phyloP scores from a whole-genome alignment of 352 stramenopile species.

The Phytophthora vignae region DNA sequence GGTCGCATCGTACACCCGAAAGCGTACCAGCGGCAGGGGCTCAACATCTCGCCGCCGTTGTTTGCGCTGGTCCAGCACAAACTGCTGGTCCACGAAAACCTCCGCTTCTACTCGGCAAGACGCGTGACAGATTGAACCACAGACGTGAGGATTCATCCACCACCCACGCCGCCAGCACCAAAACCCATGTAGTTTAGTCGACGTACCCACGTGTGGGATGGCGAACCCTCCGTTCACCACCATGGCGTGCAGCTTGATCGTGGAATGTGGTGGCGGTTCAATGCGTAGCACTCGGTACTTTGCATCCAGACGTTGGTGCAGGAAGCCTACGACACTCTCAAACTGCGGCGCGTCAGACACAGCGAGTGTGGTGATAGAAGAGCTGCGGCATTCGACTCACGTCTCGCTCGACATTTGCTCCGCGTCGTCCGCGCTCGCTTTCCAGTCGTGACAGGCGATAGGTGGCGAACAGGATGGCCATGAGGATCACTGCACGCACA shows the following conservation, averaged over 20 bases:
- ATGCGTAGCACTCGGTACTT: constrained; percentile 68
- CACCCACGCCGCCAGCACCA: not conserved
- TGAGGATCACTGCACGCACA: constrained; percentile 52
- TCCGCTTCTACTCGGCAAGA: constrained; percentile 48
- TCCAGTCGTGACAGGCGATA: constrained; percentile 72
- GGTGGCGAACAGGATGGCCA: constrained; percentile 64
- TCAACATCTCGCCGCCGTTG: constrained; percentile 21
- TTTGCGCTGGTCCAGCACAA: constrained; percentile 33
- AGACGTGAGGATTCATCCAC: constrained; percentile 1
- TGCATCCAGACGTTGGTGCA: constrained; percentile 51
- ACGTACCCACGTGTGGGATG: constrained; percentile 66
- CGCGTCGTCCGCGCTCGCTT: constrained; percentile 41
- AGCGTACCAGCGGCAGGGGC: constrained; percentile 28
- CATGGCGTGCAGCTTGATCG: constrained; percentile 45
- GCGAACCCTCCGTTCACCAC: constrained; percentile 61
- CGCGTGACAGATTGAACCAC: not conserved
- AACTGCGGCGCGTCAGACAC: constrained; percentile 46
- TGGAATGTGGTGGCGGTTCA: constrained; percentile 18
- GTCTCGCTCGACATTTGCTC: constrained; percentile 47
- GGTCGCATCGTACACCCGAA: constrained; percentile 50
- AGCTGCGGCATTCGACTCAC: constrained; percentile 20
- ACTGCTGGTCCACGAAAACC: constrained; percentile 55
- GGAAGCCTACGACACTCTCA: constrained; percentile 48
- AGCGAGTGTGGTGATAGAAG: not conserved
- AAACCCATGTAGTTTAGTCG: not conserved